These are phyloP conservation scores for Eucalyptus marginata DNA, from an alignment of 345 rosid species.

Conservation along the genomic window DNA sequence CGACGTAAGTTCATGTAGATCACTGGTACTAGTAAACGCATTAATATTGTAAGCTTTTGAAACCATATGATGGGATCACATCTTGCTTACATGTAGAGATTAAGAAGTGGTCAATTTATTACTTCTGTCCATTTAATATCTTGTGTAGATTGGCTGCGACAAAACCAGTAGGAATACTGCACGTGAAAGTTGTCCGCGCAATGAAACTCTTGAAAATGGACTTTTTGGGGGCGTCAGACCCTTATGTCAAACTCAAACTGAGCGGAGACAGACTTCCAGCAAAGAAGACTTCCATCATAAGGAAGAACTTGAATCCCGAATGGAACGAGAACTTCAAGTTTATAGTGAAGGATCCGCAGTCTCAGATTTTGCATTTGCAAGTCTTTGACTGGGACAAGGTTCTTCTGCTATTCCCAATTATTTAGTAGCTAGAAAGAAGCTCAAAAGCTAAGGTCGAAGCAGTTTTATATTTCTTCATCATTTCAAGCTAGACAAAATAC, in stretches of 20 bases:
- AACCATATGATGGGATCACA: background rate
- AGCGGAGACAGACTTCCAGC: slow-evolving; percentile 28
- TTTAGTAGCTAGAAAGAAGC: background rate
- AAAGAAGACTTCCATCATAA: slow-evolving; percentile 29
- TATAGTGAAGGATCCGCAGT: slow-evolving; percentile 25
- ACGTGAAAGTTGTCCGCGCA: slow-evolving; percentile 34
- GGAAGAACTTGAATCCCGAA: slow-evolving; percentile 34
- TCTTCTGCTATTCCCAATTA: background rate
- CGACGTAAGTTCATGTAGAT: slow-evolving; percentile 18
- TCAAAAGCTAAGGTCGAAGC: background rate
- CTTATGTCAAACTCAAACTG: slow-evolving; percentile 33
- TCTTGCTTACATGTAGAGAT: background rate
- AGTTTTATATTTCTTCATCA: background rate
- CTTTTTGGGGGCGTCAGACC: slow-evolving; percentile 37
- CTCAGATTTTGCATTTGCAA: slow-evolving; percentile 29
- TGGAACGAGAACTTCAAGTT: slow-evolving; percentile 50
- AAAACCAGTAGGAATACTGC: slow-evolving; percentile 39
- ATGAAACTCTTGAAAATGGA: slow-evolving; percentile 34
- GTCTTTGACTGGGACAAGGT: slow-evolving; percentile 53
- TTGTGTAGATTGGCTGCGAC: slow-evolving; percentile 13
- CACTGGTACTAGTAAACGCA: background rate
- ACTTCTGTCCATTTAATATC: background rate
- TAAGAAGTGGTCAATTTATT: background rate
- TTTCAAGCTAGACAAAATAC: background rate
- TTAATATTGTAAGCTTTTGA: background rate